A percentile compares a stretch with the other conserved stretches of the same genome.
These are phyloP conservation scores for Dictyostelium intermedium DNA, from an alignment of 78 protist genomes.

Conservation along the genomic window DNA sequence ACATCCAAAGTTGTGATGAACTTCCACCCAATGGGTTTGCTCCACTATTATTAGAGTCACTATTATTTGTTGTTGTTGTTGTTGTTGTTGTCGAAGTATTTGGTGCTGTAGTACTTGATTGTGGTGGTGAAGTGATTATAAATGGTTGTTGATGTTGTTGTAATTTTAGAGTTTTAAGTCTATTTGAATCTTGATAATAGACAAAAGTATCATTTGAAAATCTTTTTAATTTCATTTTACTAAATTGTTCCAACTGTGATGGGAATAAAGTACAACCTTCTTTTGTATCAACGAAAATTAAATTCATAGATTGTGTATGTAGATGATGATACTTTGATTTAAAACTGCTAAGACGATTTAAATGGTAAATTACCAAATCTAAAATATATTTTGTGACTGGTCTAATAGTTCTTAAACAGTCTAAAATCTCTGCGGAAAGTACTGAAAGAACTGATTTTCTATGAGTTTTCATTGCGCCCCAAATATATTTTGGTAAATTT, in stretches of 20 bases:
- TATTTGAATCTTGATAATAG: slow-evolving; percentile 3
- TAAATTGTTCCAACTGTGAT: slow-evolving; percentile 1
- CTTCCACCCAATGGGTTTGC: not conserved
- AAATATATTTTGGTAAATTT: slow-evolving; percentile 16
- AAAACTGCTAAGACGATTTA: slow-evolving; percentile 22
- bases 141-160: not conserved
- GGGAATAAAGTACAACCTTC: slow-evolving; percentile 19
- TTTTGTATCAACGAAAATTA: slow-evolving; percentile 41
- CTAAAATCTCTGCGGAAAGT: slow-evolving; percentile 37
- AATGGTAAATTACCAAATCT: slow-evolving; percentile 52
- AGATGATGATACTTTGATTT: slow-evolving; percentile 42
- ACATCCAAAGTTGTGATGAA: slow-evolving; percentile 37
- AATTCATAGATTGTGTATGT: slow-evolving; percentile 16
- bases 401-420: slow-evolving; percentile 47
- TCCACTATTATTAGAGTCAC: not conserved
- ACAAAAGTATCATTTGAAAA: slow-evolving; percentile 8
- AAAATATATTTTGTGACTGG: slow-evolving; percentile 42
- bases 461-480: slow-evolving; percentile 21
- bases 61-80: too few relatives aligned
- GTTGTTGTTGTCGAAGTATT: too few relatives aligned
- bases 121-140: not conserved
- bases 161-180: not conserved
- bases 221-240: slow-evolving; percentile 41
- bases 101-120: not conserved
- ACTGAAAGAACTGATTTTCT: slow-evolving; percentile 13